phyloP scores from a whole-genome alignment of 176 grass and related monocot genomes.

The Typha latifolia region DNA sequence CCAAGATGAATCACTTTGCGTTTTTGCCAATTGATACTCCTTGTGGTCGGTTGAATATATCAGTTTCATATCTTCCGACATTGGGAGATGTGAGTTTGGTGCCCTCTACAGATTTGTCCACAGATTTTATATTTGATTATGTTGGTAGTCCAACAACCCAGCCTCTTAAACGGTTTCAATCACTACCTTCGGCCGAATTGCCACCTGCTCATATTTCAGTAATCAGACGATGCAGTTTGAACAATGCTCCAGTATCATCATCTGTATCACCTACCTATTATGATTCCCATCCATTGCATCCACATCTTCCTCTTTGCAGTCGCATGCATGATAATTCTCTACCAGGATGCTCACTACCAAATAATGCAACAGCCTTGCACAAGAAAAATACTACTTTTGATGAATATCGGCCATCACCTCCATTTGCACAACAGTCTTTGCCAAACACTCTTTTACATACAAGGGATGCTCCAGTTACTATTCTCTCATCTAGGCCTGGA shows the following conservation, averaged over 20 bases:
- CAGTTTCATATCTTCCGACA: constrained; percentile 60
- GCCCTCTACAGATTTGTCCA: constrained; percentile 26
- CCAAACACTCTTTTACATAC: constrained; percentile 34
- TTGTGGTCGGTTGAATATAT: constrained; percentile 47
- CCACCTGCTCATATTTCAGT: too few relatives aligned
- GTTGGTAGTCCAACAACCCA: constrained; percentile 69
- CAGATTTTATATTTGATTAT: constrained; percentile 70
- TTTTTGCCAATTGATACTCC: constrained; percentile 75
- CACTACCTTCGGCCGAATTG: constrained; percentile 35
- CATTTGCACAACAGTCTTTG: constrained; percentile 20
- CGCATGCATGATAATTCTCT: constrained; percentile 17
- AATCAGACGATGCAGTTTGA: constrained; percentile 69
- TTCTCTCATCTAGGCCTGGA: constrained; percentile 6
- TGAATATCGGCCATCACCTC: neutral
- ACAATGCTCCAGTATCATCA: constrained; percentile 32
- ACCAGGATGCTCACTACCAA: too few relatives aligned
- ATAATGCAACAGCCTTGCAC: too few relatives aligned
- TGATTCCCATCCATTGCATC: constrained; percentile 16
- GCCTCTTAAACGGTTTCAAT: constrained; percentile 45
- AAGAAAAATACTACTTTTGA: too few relatives aligned
- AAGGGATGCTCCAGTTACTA: constrained; percentile 33
- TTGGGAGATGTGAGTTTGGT: constrained; percentile 38
- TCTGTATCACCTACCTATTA: constrained; percentile 23
- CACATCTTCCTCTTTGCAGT: neutral
- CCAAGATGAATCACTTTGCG: constrained; percentile 51